Evolutionary conservation across 495 filamentous ascomycete species (phyloP), one percentile per base, ranked within the genome.

Genomic region (Podospora pseudocomata): DNA sequence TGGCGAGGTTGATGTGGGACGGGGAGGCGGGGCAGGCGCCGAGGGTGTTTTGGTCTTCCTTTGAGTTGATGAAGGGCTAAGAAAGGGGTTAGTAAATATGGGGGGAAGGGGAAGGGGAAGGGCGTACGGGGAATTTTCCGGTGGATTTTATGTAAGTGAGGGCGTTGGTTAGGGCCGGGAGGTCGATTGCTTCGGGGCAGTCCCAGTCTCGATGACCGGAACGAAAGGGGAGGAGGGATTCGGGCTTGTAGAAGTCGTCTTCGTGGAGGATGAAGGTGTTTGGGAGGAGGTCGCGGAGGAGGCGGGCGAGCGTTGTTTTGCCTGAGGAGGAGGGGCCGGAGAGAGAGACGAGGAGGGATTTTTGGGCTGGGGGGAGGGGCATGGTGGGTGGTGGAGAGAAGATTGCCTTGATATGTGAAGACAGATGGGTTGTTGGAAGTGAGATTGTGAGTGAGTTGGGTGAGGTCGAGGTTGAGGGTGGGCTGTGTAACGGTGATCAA

Each of bases 191-290:
- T 63, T 86, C 87, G 13, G 87, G 78, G 71, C 92, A 96, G 79
- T 98, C 94, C 92, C 94, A 97, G 81, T 98, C 92, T 69, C 87
- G 81, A 28, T 95, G 77, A 34, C 84, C 88, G 70, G 85, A 64
- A 70, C 39, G 39, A 32, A 49, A 19, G 15, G 73, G 81, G 72
- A 71, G 90, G 86, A 90, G 80, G n/a, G 84, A 75, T 73, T 97
- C 93, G 1, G 91, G 75, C 53, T 85, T 86, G 77, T 93, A 98
- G 76, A 97, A 98, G 77, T 98, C 94, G 79, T 98, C 94, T 76
- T 95, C 87, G 75, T 97, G 93, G 55, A 97, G 83, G 69, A 97
- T 90, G 71, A 92, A 93, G 2, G 88, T 86, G 63, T 82, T 78
- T 9, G 87, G 85, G 69, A 96, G 92, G 67, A 93, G 86, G 60